Conservation (phyloP, 169 alveolate genomes). For the Cryptosporidium sp. region DNA sequence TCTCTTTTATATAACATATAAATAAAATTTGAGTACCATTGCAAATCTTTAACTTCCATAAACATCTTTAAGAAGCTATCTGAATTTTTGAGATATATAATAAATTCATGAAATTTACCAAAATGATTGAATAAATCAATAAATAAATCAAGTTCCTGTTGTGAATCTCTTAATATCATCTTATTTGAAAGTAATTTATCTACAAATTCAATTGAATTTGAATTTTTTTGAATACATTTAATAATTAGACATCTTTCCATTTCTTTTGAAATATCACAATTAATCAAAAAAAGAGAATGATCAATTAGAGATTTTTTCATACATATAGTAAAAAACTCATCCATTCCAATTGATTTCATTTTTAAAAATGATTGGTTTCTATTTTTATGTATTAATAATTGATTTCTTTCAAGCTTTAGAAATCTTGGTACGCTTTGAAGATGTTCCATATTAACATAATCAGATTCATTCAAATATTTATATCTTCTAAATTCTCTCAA, state of each 20-base stretch:
- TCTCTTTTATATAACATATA: constrained; percentile 8
- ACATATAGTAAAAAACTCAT: constrained; percentile 8
- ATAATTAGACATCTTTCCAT: constrained; percentile 19
- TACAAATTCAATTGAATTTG: constrained; percentile 31
- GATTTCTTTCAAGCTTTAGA: constrained; percentile 8
- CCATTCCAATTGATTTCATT: constrained; percentile 1
- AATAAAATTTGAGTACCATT: constrained; percentile 18
- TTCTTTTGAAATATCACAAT: constrained; percentile 29
- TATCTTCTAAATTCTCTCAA: constrained; percentile 16
- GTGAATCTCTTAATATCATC: neutral
- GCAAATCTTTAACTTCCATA: constrained; percentile 2
- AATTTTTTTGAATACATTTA: neutral
- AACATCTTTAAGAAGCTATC: constrained; percentile 2
- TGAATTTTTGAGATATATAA: constrained; percentile 26
- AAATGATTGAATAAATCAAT: constrained; percentile 34
- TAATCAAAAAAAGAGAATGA: constrained; percentile 1
- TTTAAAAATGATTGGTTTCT: constrained; percentile 47
- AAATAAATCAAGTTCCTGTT: constrained; percentile 16
- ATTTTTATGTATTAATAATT: constrained; percentile 43
- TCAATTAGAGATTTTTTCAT: neutral
- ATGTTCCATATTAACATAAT: constrained; percentile 34
- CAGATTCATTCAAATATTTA: constrained; percentile 26
- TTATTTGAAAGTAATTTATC: neutral
- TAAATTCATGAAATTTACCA: constrained; percentile 23
- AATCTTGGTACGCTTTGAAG: constrained; percentile 45